These are phyloP conservation scores for Pseudoturritis turrita DNA, from an alignment of 345 rosid genomes.

Conservation along the genomic window DNA sequence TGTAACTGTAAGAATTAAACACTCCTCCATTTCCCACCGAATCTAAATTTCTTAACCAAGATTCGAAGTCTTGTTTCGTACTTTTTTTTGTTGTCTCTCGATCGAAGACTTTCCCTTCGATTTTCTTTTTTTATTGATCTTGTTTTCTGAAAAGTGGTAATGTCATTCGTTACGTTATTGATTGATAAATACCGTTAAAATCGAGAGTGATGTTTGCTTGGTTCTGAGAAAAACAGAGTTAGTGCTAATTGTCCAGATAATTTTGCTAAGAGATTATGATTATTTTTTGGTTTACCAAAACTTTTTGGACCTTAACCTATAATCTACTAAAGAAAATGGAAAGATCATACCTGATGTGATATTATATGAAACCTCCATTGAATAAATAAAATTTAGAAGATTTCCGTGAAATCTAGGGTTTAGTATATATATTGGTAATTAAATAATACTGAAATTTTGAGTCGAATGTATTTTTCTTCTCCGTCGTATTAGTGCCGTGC, in stretches of 20 bases:
- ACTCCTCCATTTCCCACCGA: conserved; percentile 10
- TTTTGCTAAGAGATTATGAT: neutral
- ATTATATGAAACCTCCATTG: neutral
- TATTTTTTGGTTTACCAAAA: neutral
- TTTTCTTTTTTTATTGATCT: neutral
- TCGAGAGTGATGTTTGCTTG: neutral
- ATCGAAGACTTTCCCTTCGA: neutral
- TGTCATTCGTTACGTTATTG: conserved; percentile 14
- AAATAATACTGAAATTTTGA: neutral
- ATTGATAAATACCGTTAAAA: conserved; percentile 5
- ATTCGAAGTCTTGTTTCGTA: conserved; percentile 26
- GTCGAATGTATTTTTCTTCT: neutral
- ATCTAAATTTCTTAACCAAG: conserved; percentile 30
- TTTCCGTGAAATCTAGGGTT: neutral
- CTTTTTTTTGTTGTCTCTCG: neutral
- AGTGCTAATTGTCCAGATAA: neutral
- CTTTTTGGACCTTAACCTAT: too few relatives aligned
- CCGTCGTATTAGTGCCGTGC: too few relatives aligned
- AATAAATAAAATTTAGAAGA: neutral
- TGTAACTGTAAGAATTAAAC: conserved; percentile 20
- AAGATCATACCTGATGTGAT: neutral
- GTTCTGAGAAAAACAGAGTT: neutral
- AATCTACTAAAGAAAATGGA: neutral
- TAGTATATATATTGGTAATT: neutral
- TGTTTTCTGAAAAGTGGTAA: conserved; percentile 9